phyloP scores from a whole-genome alignment of 768 basidiomycete species.

The Hydnomerulius pinastri region DNA sequence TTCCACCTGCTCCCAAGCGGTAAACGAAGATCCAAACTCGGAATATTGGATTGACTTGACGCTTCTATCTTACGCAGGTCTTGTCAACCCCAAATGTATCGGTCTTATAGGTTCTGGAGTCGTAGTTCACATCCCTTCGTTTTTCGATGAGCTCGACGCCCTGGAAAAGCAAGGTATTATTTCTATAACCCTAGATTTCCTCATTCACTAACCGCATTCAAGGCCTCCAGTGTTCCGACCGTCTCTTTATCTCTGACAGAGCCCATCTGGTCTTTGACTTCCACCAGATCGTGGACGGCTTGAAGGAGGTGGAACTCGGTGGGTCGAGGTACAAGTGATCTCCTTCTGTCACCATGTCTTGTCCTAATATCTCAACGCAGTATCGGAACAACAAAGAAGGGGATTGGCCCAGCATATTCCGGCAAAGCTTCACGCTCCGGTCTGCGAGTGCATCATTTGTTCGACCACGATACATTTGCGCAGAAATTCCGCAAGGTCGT shows the following conservation, averaged over 20 bases:
- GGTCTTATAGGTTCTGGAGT: slow-evolving; percentile 93
- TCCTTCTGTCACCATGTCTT: not conserved
- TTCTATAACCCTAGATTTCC: not conserved
- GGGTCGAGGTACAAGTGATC: slow-evolving; percentile 61
- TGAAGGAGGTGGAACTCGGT: slow-evolving; percentile 97
- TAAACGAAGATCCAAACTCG: slow-evolving; percentile 36
- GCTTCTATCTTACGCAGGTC: slow-evolving; percentile 46
- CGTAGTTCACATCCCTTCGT: slow-evolving; percentile 94
- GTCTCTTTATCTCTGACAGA: slow-evolving; percentile 92
- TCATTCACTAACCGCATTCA: slow-evolving; percentile 4
- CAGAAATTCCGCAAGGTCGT: slow-evolving; percentile 93
- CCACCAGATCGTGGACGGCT: slow-evolving; percentile 98
- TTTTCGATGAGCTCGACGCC: slow-evolving; percentile 90
- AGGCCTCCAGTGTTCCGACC: slow-evolving; percentile 85
- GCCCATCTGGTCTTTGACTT: slow-evolving; percentile 98
- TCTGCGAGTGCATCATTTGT: slow-evolving; percentile 93
- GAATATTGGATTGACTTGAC: not conserved
- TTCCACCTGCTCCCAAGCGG: slow-evolving; percentile 96
- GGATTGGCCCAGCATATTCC: slow-evolving; percentile 98
- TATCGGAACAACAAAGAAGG: slow-evolving; percentile 97
- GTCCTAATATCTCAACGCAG: slow-evolving; percentile 37
- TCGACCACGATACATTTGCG: slow-evolving; percentile 83
- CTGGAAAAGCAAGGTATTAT: slow-evolving; percentile 76
- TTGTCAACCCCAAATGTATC: slow-evolving; percentile 82
- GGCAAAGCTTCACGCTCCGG: slow-evolving; percentile 97